phyloP scores from a whole-genome alignment of 805 yeast species.

The Candida ascalaphidarum region DNA sequence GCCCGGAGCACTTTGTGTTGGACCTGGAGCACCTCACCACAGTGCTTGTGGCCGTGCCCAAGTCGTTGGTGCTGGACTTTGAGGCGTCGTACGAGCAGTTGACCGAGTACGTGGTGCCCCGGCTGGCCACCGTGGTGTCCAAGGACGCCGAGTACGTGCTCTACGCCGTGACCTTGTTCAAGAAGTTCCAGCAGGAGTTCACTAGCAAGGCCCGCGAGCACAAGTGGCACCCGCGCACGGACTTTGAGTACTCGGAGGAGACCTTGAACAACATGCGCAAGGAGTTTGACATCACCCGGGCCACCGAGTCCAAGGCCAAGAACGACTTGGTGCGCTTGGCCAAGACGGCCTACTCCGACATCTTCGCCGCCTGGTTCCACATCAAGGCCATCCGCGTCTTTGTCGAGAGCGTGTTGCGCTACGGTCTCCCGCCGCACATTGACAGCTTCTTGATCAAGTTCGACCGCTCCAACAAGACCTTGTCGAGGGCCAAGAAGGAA shows the following conservation, averaged over 20 bases:
- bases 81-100: constrained; percentile 66
- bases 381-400: constrained; percentile 79
- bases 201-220: constrained; percentile 66
- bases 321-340: constrained; percentile 78
- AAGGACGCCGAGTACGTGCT: constrained; percentile 68
- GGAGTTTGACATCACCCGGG: constrained; percentile 70
- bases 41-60: constrained; percentile 84
- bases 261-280: constrained; percentile 60
- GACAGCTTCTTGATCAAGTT: constrained; percentile 43
- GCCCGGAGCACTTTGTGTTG: constrained; percentile 73
- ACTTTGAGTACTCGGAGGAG: constrained; percentile 79
- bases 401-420: constrained; percentile 90
- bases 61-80: constrained; percentile 50
- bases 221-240: constrained; percentile 84
- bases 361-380: constrained; percentile 82
- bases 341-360: constrained; percentile 83
- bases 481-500: constrained; percentile 56
- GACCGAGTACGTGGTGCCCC: constrained; percentile 80
- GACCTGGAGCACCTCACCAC: constrained; percentile 83
- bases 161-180: constrained; percentile 77
- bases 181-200: constrained; percentile 68
- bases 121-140: constrained; percentile 66
- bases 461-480: constrained; percentile 25
- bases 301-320: constrained; percentile 63
- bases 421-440: constrained; percentile 94